Base-by-base conservation (phyloP, 2,329 filamentous ascomycete species). In the Corinectria fuckeliana region DNA sequence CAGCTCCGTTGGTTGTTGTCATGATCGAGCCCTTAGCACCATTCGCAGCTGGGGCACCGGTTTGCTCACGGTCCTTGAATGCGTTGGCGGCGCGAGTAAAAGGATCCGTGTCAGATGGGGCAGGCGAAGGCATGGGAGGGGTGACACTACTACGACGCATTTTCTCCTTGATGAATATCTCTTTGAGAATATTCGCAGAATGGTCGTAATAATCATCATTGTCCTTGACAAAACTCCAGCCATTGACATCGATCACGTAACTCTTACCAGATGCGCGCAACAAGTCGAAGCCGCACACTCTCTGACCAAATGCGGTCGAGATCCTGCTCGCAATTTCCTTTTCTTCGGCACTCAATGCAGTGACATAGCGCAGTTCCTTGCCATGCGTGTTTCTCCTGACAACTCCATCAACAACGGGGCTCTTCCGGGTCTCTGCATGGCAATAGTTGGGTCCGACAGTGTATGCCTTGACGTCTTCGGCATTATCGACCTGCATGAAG, bases 151-250 rank as follows among this genome's bases (percentile, higher is more conserved):
- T 81, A 67, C 83, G 85, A 34, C 86, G 85, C 51, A 87, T 77
- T 70, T 88, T 92, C 75, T 97, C 94, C 64, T 87, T 87, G 64
- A 96, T 82, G 67, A 99, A 98, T 73, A 96, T 91, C 6, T 95
- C 89, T 71, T 89, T 91, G 50, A 99, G 80, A 48, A 98, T 97
- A 60, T 82, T 88, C 20, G 95, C 88, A 68, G 90, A 95, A 71
- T 92, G 92, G 71, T 98, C 91, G 74, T 99, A 99, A 76, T 99
- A 99, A 61, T 96, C 93, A 63, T 97, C 94, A 70, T 99, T 99
- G 75, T 99, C 96, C 75, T 99, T 99, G 75, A 99, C 95, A 71
- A 99, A 99, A 73, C 94, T 98, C 96, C 96, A 99, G 11, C 95
- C 95, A 75, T 99, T 99, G 69, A 99, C 95, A 71, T 99, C 95